A percentile compares a stretch with the other conserved stretches of the same genome.
These are phyloP conservation scores for Pythium vanterpoolii DNA, from an alignment of 352 stramenopile species.

Conservation along the genomic window DNA sequence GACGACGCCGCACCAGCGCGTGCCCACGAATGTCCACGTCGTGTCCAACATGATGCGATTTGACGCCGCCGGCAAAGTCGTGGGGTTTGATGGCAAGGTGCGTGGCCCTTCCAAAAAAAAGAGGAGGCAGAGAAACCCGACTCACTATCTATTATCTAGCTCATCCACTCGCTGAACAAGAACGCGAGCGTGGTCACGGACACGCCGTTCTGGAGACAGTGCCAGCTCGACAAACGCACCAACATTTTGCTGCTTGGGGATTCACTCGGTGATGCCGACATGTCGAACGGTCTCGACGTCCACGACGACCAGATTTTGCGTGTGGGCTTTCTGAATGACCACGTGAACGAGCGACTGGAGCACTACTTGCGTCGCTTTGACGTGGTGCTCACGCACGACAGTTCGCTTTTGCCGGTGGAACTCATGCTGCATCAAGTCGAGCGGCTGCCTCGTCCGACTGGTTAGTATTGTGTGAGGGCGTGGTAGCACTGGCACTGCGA, in stretches of 20 bases:
- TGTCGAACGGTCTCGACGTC: slow-evolving; percentile 58
- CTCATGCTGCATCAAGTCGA: slow-evolving; percentile 59
- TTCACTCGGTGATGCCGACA: slow-evolving; percentile 63
- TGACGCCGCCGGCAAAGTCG: slow-evolving; percentile 36
- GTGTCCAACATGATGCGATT: slow-evolving; percentile 85
- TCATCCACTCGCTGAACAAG: slow-evolving; percentile 84
- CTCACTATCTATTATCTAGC: slow-evolving; percentile 13
- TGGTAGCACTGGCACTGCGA: too few relatives aligned
- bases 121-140: too few relatives aligned
- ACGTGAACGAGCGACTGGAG: slow-evolving; percentile 50
- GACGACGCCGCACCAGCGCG: slow-evolving; percentile 23
- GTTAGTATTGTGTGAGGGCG: too few relatives aligned
- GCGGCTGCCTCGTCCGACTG: not conserved
- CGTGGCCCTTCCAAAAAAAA: too few relatives aligned
- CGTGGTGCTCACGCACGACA: slow-evolving; percentile 79
- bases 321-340: slow-evolving; percentile 69
- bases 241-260: slow-evolving; percentile 80
- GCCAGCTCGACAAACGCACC: slow-evolving; percentile 55
- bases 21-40: slow-evolving; percentile 66
- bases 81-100: slow-evolving; percentile 55
- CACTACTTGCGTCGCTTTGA: slow-evolving; percentile 60
- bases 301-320: slow-evolving; percentile 62
- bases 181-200: slow-evolving; percentile 59
- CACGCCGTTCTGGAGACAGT: slow-evolving; percentile 73
- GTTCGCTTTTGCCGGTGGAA: slow-evolving; percentile 53